Conservation (phyloP, 208 protist genomes). For the Tritrichomonas musculus region DNA sequence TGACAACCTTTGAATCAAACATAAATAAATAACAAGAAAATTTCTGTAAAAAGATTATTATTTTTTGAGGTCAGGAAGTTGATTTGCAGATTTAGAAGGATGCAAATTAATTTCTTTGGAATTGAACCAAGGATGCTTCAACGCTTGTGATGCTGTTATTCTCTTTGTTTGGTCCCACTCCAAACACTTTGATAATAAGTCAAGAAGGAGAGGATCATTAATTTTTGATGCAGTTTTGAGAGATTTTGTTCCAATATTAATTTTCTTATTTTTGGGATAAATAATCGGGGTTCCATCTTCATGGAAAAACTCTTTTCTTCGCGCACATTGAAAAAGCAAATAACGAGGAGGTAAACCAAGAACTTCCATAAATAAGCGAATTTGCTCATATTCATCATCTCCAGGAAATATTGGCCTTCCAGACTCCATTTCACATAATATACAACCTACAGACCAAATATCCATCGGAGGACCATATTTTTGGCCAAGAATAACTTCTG, state of each 20-base stretch:
- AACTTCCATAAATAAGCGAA: slow-evolving; percentile 35
- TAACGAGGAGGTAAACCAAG: slow-evolving; percentile 42
- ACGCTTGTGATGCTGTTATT: slow-evolving; percentile 31
- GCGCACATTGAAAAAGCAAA: background rate
- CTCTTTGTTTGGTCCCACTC: slow-evolving; percentile 36
- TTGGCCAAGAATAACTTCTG: slow-evolving; percentile 58
- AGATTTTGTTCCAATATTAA: background rate
- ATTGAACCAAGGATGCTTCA: slow-evolving; percentile 36
- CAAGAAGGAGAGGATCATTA: background rate
- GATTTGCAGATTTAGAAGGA: background rate
- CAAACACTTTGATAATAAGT: slow-evolving; percentile 39
- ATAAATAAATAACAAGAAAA: background rate
- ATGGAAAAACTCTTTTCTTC: slow-evolving; percentile 1
- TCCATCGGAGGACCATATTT: slow-evolving; percentile 56
- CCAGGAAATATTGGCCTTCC: slow-evolving; percentile 54
- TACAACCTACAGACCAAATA: slow-evolving; percentile 60
- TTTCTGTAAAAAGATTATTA: background rate
- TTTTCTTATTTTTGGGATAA: background rate
- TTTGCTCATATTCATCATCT: slow-evolving; percentile 48
- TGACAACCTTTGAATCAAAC: background rate
- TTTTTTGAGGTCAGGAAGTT: background rate
- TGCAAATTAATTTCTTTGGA: background rate
- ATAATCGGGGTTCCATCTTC: background rate
- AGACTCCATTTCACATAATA: slow-evolving; percentile 52
- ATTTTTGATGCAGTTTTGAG: background rate